A percentile compares a stretch with the other conserved stretches of the same genome.
Conservation (phyloP, 164 flowering plant genomes). For the Paratinospora sagittata region DNA sequence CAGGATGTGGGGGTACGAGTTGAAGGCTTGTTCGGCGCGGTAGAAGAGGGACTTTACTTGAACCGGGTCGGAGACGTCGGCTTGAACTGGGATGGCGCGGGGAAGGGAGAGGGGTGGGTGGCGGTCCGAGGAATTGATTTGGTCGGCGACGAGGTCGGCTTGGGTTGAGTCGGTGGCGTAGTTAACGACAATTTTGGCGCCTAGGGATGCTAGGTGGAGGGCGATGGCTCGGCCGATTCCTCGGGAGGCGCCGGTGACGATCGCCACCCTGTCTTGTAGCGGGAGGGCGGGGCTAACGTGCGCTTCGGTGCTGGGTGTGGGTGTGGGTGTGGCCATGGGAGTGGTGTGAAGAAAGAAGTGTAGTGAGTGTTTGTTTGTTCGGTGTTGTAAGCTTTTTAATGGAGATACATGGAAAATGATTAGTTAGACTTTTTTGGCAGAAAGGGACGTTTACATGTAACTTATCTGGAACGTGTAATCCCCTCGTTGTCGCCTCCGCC, state of each 20-base stretch:
- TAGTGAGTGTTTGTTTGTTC: not conserved
- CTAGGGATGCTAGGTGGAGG: slow-evolving; percentile 45
- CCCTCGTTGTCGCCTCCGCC: too few species aligned
- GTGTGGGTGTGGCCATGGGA: not conserved
- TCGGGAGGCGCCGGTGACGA: slow-evolving; percentile 48
- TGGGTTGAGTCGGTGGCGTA: slow-evolving; percentile 36
- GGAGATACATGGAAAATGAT: too few species aligned
- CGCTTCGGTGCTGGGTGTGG: not conserved
- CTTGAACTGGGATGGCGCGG: slow-evolving; percentile 27
- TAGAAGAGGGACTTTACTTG: slow-evolving; percentile 47
- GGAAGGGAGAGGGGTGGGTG: not conserved
- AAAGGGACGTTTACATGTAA: too few species aligned
- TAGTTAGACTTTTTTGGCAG: too few species aligned
- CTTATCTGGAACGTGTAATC: too few species aligned
- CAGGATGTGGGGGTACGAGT: slow-evolving; percentile 27
- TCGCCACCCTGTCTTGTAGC: slow-evolving; percentile 32
- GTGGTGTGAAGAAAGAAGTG: not conserved
- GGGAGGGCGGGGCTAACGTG: not conserved
- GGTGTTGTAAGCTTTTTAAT: not conserved
- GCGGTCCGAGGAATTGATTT: slow-evolving; percentile 25
- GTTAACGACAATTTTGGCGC: slow-evolving; percentile 38
- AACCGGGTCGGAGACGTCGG: slow-evolving; percentile 38
- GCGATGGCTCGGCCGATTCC: slow-evolving; percentile 50
- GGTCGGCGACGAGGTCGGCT: slow-evolving; percentile 29
- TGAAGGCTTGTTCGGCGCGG: slow-evolving; percentile 30